These are phyloP conservation scores for Amanita rubescens DNA, from an alignment of 768 basidiomycete species.

Conservation along the genomic window DNA sequence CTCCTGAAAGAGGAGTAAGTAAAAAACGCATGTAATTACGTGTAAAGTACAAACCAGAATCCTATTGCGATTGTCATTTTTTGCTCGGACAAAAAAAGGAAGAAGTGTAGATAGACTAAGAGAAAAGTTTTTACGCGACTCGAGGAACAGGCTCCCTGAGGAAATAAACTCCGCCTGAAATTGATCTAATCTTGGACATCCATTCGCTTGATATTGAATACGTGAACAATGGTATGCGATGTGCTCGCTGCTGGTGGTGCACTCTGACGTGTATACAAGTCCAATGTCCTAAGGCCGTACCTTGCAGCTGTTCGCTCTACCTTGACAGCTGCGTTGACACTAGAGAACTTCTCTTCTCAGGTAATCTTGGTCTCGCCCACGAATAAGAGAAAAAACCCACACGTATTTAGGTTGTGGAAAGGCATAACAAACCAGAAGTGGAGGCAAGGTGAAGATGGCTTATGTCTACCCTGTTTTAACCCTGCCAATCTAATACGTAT, in stretches of 20 bases:
- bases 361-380: constrained; percentile 32
- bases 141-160: neutral
- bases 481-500: constrained; percentile 24
- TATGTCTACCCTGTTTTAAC: neutral
- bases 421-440: constrained; percentile 96
- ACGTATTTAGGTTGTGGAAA: constrained; percentile 73
- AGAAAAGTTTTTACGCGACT: constrained; percentile 13
- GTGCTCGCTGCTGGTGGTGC: neutral
- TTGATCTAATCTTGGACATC: constrained; percentile 1
- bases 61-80: constrained; percentile 57
- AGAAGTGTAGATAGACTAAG: constrained; percentile 13
- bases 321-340: constrained; percentile 92
- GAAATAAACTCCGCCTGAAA: constrained; percentile 41
- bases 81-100: constrained; percentile 12
- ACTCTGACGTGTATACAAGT: constrained; percentile 39
- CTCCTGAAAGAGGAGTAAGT: constrained; percentile 40
- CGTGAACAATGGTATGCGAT: constrained; percentile 42
- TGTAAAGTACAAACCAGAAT: constrained; percentile 48
- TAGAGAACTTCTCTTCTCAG: constrained; percentile 98
- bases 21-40: constrained; percentile 12
- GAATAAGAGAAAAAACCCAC: constrained; percentile 11
- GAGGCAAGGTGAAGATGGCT: constrained; percentile 60
- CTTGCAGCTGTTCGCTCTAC: constrained; percentile 94
- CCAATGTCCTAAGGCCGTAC: constrained; percentile 92
- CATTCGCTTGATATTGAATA: no score